Evolutionary conservation across 2,329 filamentous ascomycete genomes (phyloP).

Genomic region (Mycogone perniciosa): DNA sequence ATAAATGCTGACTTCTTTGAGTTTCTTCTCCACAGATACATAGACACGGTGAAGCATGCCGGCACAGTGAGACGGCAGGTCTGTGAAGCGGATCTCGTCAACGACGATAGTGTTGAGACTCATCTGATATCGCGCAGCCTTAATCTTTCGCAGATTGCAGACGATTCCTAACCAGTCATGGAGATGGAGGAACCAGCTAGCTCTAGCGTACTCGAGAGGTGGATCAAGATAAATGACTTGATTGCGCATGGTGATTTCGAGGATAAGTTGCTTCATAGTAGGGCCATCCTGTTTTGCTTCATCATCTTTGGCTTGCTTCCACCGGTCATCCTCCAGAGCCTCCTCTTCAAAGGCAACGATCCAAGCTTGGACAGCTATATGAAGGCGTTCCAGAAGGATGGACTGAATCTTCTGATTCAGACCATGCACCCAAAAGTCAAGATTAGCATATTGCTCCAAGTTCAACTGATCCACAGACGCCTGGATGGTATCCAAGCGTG

Average conservation of each 20-base stretch:
- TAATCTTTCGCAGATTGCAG: slow-evolving; percentile 88
- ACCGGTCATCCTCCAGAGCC: slow-evolving; percentile 44
- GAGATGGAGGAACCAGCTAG: slow-evolving; percentile 88
- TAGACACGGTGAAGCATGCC: slow-evolving; percentile 75
- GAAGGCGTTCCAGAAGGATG: slow-evolving; percentile 75
- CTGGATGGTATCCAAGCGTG: slow-evolving; percentile 79
- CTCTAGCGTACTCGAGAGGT: slow-evolving; percentile 82
- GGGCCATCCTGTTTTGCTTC: slow-evolving; percentile 49
- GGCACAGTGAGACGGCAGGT: slow-evolving; percentile 78
- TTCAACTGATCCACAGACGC: slow-evolving; percentile 93
- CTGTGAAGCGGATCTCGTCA: slow-evolving; percentile 67
- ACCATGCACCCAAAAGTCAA: slow-evolving; percentile 80
- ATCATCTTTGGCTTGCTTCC: slow-evolving; percentile 44
- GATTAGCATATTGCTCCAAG: slow-evolving; percentile 90
- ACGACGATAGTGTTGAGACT: slow-evolving; percentile 62
- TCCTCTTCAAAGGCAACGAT: slow-evolving; percentile 73
- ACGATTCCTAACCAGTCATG: slow-evolving; percentile 91
- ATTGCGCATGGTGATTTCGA: slow-evolving; percentile 96
- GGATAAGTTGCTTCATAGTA: slow-evolving; percentile 65
- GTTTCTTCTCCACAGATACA: slow-evolving; percentile 72
- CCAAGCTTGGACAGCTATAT: slow-evolving; percentile 79
- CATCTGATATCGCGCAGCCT: slow-evolving; percentile 93
- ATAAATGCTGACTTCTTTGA: slow-evolving; percentile 73
- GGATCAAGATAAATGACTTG: slow-evolving; percentile 96
- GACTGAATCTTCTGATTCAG: slow-evolving; percentile 82